Base-by-base conservation (phyloP, 2,329 filamentous ascomycete genomes). In the Camptophora hylomeconis region DNA sequence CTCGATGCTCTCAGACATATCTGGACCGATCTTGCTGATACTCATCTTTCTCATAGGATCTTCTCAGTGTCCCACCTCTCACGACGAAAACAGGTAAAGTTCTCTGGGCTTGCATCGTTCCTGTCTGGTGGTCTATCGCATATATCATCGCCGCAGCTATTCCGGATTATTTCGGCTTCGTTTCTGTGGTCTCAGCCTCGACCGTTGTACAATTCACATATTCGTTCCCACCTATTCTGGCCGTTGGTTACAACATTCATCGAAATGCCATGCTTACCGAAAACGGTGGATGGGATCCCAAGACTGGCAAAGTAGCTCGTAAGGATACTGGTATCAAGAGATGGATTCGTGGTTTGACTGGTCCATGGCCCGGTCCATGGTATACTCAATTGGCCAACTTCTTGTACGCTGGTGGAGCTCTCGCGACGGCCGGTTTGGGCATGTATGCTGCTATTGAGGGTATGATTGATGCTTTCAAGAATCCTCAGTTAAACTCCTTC, bases 1-100 rank as follows among this genome's bases (percentile, higher is more conserved):
- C n/a, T 19, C 15, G 20, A 17, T 28, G 5, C 4, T 19, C 12
- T n/a, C 19, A n/a, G 2, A n/a, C 14, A 18, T 20, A 5, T n/a
- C 26, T n/a, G 6, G 11, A 10, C 15, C 26, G 12, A 17, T 28
- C 13, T 28, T 4, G 6, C 9, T 28, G 17, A 18, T n/a, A 19
- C 5, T 10, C 20, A 12, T 8, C 5, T 34, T 49, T 14, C n/a
- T n/a, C n/a, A n/a, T n/a, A n/a, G n/a, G 59, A 61, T 18, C 38
- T 61, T 4, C 52, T 59, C 41, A 46, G 48, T 3, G 48, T 51
- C 7, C 60, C 60, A 5, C 37, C 52, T 1, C 49, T 65, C 7
- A 47, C 48, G 5, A 48, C 46, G 2, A 49, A 42, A 20, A 42
- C 32, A 8, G 60, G 60, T 11, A 62, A 61, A 31, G 41, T 52